Base-by-base conservation (phyloP, 106 monocot species). In the Triglochin maritima region DNA sequence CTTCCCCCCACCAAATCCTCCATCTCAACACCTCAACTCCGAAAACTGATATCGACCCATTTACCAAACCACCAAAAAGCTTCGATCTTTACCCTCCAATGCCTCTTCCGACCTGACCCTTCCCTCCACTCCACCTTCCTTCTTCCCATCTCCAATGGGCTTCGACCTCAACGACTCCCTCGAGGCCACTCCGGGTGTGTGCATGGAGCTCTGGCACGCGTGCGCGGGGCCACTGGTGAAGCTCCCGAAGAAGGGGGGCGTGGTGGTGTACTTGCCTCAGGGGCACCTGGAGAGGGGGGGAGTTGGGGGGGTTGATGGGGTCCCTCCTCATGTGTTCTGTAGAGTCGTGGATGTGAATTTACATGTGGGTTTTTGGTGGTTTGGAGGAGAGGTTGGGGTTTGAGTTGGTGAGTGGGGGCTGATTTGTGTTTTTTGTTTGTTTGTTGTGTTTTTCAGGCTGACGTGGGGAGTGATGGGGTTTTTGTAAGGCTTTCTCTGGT, bases 201-300 rank as follows among this genome's bases (percentile, higher is more conserved):
- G 90, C 62, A 56, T 90, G 63, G 95, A 96, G 83, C 87, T 96
- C 44, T 96, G 95, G 95, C 85, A 84, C 68, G 95, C 95, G 8
- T 96, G 95, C 63, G 95, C 95, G 0, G 95, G 95, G 56, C 85
- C 87, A 49, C 49, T 79, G 73, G 71, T 82, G 12, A 82, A 77
- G 46, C 83, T 96, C 41, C 95, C 95, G 41, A 81, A 70, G 72
- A 87, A 84, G 71, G 87, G 87, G 56, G 86, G 85, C 71, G 46
- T 84, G 15, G 81, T 96, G 49, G 95, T 96, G 5, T 96, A 96
- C 78, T 78, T 96, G 46, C 95, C 90, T 15, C 95, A 96, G 71
- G 95, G 95, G 11, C 90, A 96, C 54, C 63, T 90, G 57, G 90
- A 96, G 87, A 83, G 73, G 46, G 47, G 44, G 47, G 50, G 1